Evolutionary conservation across 108 stramenopile species (phyloP).

Genomic region (Cyclotella sp.): DNA sequence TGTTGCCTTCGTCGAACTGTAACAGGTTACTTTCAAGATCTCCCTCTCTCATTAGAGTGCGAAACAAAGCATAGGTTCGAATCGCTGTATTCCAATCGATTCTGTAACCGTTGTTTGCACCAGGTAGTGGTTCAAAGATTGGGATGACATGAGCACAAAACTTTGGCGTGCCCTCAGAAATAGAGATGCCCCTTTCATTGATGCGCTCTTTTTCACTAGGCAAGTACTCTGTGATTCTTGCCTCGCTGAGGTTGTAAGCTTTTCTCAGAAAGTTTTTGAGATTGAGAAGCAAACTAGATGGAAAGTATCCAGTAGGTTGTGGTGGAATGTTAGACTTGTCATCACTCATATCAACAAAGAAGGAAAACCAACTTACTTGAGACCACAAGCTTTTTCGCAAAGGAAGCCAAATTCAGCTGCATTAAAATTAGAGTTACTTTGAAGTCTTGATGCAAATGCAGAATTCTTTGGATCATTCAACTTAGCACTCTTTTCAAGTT

Average conservation of each 20-base stretch:
- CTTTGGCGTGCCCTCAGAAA: conserved; percentile 21
- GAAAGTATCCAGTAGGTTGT: too few species aligned
- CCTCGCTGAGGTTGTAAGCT: conserved; percentile 73
- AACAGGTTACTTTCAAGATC: neutral
- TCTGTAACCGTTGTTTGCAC: neutral
- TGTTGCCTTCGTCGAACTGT: conserved; percentile 12
- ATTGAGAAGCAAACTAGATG: conserved; percentile 60
- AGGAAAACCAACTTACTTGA: conserved; percentile 30
- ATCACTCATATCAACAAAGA: neutral
- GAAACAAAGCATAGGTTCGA: conserved; percentile 35
- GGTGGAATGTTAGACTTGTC: too few species aligned
- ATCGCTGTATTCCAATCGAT: conserved; percentile 49
- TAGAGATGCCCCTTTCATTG: conserved; percentile 45
- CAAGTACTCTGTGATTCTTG: conserved; percentile 71
- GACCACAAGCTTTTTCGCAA: conserved; percentile 65
- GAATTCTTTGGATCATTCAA: conserved; percentile 53
- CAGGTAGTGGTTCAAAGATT: conserved; percentile 11
- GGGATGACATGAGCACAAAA: conserved; percentile 29
- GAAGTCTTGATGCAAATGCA: conserved; percentile 27
- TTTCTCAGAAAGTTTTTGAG: conserved; percentile 74
- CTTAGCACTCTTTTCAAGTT: conserved; percentile 63
- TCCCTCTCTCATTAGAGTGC: conserved; percentile 29
- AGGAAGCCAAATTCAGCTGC: conserved; percentile 57
- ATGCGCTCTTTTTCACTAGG: conserved; percentile 73
- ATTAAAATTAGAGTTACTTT: conserved; percentile 37